Percentiles rank a stretch among this genome's conserved stretches.
These are phyloP conservation scores for Talaromyces nanjingensis DNA, from an alignment of 495 filamentous ascomycete genomes.

Conservation along the genomic window DNA sequence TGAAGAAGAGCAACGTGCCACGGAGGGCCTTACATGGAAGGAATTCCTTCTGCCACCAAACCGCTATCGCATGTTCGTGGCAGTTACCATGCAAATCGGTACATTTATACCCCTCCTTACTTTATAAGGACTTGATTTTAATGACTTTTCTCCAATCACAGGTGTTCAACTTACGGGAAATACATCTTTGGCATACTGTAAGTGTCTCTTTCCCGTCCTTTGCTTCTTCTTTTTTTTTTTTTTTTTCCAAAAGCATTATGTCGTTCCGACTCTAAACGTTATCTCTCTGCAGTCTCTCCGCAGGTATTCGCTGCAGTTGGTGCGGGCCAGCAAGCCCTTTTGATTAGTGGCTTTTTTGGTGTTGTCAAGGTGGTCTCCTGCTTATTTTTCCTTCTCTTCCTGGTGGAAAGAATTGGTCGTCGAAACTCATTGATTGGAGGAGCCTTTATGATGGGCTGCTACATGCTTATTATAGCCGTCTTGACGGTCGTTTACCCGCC, in stretches of 20 bases:
- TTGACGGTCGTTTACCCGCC: conserved; percentile 34
- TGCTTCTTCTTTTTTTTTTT: too few relatives aligned
- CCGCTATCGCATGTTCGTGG: conserved; percentile 31
- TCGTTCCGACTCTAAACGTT: conserved; percentile 13
- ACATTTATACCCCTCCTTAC: not conserved
- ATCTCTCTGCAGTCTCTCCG: conserved; percentile 19
- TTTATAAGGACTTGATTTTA: not conserved
- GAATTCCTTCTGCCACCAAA: conserved; percentile 38
- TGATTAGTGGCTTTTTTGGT: conserved; percentile 45
- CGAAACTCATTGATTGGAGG: conserved; percentile 45
- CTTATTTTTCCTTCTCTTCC: conserved; percentile 39
- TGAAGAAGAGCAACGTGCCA: conserved; percentile 32
- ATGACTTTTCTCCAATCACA: not conserved
- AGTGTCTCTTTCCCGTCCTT: not conserved
- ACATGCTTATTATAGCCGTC: conserved; percentile 43
- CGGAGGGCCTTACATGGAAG: conserved; percentile 37
- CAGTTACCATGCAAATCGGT: conserved; percentile 28
- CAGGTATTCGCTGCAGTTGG: conserved; percentile 44
- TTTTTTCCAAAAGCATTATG: too few relatives aligned
- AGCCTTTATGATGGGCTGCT: conserved; percentile 38
- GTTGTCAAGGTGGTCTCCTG: conserved; percentile 42
- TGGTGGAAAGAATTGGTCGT: conserved; percentile 50
- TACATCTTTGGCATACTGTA: conserved; percentile 35
- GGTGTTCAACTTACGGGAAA: conserved; percentile 37
- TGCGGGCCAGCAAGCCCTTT: conserved; percentile 26